These are phyloP conservation scores for Phalaenopsis aphrodite DNA, from an alignment of 106 monocot species.

Conservation along the genomic window DNA sequence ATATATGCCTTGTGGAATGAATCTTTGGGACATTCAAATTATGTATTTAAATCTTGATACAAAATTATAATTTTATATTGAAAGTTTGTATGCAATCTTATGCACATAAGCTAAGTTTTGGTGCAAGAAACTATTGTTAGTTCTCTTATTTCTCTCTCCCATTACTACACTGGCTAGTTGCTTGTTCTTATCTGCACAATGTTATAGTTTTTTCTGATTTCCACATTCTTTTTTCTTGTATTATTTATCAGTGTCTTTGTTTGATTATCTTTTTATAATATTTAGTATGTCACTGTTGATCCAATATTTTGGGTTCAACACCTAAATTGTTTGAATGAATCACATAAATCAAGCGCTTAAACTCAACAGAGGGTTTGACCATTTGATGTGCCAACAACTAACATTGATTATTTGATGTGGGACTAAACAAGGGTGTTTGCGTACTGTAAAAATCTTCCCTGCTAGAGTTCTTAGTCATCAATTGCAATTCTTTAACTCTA, in stretches of 20 bases:
- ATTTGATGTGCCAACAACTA: neutral
- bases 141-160: neutral
- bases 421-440: neutral
- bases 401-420: neutral
- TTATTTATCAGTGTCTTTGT: neutral
- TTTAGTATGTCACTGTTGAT: neutral
- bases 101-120: neutral
- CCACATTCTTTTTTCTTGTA: neutral
- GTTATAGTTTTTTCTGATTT: neutral
- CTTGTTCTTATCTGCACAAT: neutral
- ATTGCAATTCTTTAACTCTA: neutral
- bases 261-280: neutral
- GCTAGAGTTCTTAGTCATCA: neutral
- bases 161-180: neutral
- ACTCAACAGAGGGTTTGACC: neutral
- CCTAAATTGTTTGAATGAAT: neutral
- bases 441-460: neutral
- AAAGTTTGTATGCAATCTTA: neutral
- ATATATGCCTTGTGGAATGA: neutral
- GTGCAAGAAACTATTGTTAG: neutral
- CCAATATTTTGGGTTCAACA: neutral
- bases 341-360: neutral
- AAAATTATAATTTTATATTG: neutral
- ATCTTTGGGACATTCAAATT: neutral
- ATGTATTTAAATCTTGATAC: neutral